These are phyloP conservation scores for Pythium sukuiense DNA, from an alignment of 352 stramenopile genomes.

Conservation along the genomic window DNA sequence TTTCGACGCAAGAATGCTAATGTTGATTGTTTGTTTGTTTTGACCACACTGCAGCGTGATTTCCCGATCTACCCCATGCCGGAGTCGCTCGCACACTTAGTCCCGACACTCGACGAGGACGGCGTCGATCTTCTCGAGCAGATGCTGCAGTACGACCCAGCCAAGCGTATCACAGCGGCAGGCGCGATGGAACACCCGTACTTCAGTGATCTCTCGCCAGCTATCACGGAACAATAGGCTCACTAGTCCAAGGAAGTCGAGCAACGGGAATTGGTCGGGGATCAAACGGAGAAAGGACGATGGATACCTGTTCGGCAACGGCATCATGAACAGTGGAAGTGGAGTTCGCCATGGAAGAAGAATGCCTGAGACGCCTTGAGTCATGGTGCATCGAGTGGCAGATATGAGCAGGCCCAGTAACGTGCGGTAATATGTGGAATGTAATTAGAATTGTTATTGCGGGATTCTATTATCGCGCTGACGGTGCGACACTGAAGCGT, in stretches of 20 bases:
- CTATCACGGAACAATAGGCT: conserved; percentile 61
- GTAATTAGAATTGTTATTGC: conserved; percentile 23
- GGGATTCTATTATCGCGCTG: conserved; percentile 4
- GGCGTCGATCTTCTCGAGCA: conserved; percentile 93
- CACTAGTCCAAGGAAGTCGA: conserved; percentile 5
- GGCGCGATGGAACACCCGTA: conserved; percentile 97
- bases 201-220: conserved; percentile 92
- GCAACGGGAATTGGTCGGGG: neutral
- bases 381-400: conserved; percentile 14
- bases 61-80: conserved; percentile 91
- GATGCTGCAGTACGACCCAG: conserved; percentile 88
- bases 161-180: conserved; percentile 92
- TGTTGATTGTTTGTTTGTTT: neutral
- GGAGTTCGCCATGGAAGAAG: neutral
- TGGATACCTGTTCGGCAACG: neutral
- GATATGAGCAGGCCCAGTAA: conserved; percentile 29
- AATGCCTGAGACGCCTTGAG: neutral
- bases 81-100: conserved; percentile 87
- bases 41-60: conserved; percentile 46
- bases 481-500: neutral
- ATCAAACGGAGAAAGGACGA: neutral
- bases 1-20: neutral
- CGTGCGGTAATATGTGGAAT: conserved; percentile 31
- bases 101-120: conserved; percentile 88
- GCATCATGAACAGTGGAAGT: neutral